A percentile compares a stretch with the other conserved stretches of the same genome.
phyloP scores from a whole-genome alignment of 2,329 filamentous ascomycete genomes.

The Penicillium expansum region DNA sequence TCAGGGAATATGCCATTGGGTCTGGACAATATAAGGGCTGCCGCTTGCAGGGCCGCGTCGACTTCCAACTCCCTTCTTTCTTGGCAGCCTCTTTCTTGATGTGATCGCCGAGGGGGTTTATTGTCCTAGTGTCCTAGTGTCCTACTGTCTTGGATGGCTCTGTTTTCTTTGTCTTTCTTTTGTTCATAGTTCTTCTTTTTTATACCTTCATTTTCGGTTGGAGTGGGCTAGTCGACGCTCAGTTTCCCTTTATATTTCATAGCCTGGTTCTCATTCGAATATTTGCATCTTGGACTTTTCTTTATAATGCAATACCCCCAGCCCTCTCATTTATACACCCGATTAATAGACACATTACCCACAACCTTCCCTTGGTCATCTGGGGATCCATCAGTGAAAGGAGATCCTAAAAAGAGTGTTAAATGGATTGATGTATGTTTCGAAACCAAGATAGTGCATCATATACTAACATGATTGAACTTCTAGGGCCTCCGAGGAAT shows the following conservation, averaged over 20 bases:
- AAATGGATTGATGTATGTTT: slow-evolving; percentile 60
- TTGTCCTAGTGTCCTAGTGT: not conserved
- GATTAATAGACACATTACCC: slow-evolving; percentile 19
- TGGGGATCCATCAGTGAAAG: slow-evolving; percentile 24
- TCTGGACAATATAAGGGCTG: not conserved
- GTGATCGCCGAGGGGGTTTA: not conserved
- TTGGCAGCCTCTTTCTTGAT: slow-evolving; percentile 7
- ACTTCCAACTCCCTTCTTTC: slow-evolving; percentile 2
- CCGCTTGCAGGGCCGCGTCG: slow-evolving; percentile 5
- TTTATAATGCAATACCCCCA: slow-evolving; percentile 4
- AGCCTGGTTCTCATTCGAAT: not conserved
- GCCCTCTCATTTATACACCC: slow-evolving; percentile 17
- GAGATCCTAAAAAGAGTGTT: slow-evolving; percentile 43
- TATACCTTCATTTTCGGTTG: not conserved
- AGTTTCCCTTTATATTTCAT: not conserved
- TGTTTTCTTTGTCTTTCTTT: not conserved
- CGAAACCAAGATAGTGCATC: not conserved
- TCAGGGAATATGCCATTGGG: not conserved
- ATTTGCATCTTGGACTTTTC: not conserved
- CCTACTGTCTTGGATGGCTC: not conserved
- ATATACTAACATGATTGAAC: not conserved
- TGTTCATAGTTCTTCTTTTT: not conserved
- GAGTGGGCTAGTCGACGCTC: not conserved
- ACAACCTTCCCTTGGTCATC: slow-evolving; percentile 5
- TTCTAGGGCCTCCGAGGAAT: slow-evolving; percentile 52